Evolutionary conservation across 2,329 filamentous ascomycete genomes (phyloP), one percentile per base, ranked within the genome.

Genomic region (Diaporthe caulivora): DNA sequence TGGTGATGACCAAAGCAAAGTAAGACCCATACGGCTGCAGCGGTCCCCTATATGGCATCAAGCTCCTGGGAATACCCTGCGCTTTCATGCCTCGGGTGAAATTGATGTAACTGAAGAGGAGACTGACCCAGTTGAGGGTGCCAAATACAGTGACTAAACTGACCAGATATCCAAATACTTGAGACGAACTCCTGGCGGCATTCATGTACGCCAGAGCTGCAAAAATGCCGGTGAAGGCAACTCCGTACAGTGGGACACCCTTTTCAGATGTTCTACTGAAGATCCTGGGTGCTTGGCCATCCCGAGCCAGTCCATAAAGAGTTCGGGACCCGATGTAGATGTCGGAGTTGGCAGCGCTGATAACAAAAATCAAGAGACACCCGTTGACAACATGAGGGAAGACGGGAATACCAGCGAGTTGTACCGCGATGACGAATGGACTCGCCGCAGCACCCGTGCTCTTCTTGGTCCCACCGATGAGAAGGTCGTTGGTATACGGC

Each of bases 271-370:
- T 82, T 13, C 79, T 80, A 6, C 78, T 76, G 67, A 85, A 80
- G 1, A 82, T 70, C 1, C 60, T 42, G 0, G 83, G 84, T 0
- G 85, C 85, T 47, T 85, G 84, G 5, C 82, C 78, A 53, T 85
- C 83, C 57, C 82, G 80, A 21, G 83, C 81, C 0, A 85, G 77
- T 0, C 80, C 82, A 76, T 81, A 86, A 9, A 84, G 78, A 1
- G 82, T 83, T 26, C 85, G 80, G 3, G 84, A 84, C 0, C 82
- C 83, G 29, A 82, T 81, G 76, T 86, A 9, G 88, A 90, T 87
- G 78, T 91, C 90, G 47, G 87, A 89, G 81, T 91, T 91, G 3
- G 89, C 90, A 2, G 90, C 90, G 57, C 87, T 89, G 74, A 91
- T 87, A 6, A 88, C 89, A 53, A 89, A 88, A 11, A 86, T 86